These are phyloP conservation scores for Rhodomyrtus tomentosa DNA, from an alignment of 345 rosid species.

Conservation along the genomic window DNA sequence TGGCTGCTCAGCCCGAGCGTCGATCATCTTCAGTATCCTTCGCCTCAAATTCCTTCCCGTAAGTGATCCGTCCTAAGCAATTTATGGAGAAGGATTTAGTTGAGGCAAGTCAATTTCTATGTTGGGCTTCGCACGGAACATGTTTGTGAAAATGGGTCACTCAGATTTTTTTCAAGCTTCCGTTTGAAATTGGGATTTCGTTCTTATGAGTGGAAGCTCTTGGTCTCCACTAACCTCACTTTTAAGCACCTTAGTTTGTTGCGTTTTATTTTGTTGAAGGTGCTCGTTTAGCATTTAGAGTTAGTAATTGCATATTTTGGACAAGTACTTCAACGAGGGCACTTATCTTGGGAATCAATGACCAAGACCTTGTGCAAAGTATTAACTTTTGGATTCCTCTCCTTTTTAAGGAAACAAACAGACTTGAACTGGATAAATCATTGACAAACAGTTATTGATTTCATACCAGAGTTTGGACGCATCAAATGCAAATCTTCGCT, in stretches of 20 bases:
- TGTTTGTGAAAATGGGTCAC: background rate
- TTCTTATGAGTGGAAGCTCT: background rate
- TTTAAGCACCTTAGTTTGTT: background rate
- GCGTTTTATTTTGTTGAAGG: background rate
- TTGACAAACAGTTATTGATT: background rate
- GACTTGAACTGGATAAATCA: background rate
- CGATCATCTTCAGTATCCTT: no score
- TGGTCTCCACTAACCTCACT: background rate
- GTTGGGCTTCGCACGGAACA: background rate
- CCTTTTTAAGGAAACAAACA: background rate
- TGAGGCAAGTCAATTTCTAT: fast-evolving
- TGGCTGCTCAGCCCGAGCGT: background rate
- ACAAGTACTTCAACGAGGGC: background rate
- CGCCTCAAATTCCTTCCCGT: background rate
- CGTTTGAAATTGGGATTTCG: background rate
- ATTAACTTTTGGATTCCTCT: background rate
- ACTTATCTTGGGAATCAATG: background rate
- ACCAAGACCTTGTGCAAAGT: background rate
- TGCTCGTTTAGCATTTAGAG: background rate
- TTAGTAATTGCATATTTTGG: background rate
- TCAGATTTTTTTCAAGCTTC: background rate
- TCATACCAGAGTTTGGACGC: background rate
- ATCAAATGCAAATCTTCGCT: no score
- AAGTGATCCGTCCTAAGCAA: background rate
- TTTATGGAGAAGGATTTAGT: background rate